Evolutionary conservation across 352 stramenopile species (phyloP).

Genomic region (Pythium aquatile): DNA sequence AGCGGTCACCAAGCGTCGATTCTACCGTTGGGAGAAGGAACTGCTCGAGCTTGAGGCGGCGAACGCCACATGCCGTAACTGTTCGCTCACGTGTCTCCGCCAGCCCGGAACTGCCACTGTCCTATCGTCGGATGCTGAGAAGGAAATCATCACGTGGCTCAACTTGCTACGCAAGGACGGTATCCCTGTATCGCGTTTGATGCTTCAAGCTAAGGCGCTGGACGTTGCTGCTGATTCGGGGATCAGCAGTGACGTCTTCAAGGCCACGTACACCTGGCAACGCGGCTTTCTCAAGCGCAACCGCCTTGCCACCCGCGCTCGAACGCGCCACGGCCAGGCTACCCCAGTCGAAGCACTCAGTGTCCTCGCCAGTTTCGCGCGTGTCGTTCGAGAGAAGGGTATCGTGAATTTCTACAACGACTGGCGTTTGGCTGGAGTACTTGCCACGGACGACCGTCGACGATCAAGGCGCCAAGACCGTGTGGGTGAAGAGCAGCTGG

Average conservation of each 20-base stretch:
- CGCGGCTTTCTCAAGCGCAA: slow-evolving; percentile 13
- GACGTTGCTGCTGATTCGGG: background rate
- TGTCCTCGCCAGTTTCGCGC: background rate
- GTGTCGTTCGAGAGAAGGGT: background rate
- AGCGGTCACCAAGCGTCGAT: too few relatives aligned
- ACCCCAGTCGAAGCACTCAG: background rate
- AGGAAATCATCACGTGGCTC: too few relatives aligned
- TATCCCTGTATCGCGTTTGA: background rate
- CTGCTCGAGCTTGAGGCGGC: too few relatives aligned
- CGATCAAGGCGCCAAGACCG: slow-evolving; percentile 14
- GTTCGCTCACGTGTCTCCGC: too few relatives aligned
- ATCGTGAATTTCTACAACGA: slow-evolving; percentile 23
- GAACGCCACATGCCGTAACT: too few relatives aligned
- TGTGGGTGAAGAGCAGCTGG: slow-evolving; percentile 24
- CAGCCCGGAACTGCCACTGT: too few relatives aligned
- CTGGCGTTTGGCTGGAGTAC: slow-evolving; percentile 27
- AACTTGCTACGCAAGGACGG: too few relatives aligned
- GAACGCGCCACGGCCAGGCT: slow-evolving; percentile 18
- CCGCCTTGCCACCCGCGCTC: slow-evolving; percentile 9
- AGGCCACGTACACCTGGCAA: slow-evolving; percentile 10
- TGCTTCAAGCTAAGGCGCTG: background rate
- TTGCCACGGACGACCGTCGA: slow-evolving; percentile 21
- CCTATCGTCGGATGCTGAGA: too few relatives aligned
- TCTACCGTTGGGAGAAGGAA: too few relatives aligned
- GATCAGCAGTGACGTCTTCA: background rate